These are phyloP conservation scores for Barbatosphaeria neglecta DNA, from an alignment of 495 filamentous ascomycete species.

Conservation along the genomic window DNA sequence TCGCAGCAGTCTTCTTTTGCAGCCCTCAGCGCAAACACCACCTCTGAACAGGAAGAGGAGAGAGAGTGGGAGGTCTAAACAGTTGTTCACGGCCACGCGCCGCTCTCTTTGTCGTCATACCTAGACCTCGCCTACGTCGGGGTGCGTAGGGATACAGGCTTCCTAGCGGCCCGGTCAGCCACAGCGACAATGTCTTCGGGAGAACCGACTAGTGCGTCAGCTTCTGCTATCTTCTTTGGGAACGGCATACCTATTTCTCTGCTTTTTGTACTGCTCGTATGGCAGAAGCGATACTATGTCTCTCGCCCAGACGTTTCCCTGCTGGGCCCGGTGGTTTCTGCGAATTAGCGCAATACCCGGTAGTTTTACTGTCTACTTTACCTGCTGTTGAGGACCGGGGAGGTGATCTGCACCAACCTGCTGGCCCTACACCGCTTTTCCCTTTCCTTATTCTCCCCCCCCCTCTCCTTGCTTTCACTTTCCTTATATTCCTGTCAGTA, in stretches of 20 bases:
- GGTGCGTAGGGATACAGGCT: background rate
- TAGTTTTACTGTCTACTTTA: background rate
- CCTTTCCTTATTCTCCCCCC: background rate
- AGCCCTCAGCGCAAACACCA: constrained; percentile 29
- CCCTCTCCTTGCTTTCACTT: background rate
- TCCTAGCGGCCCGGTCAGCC: no score
- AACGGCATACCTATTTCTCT: no score
- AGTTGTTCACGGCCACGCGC: background rate
- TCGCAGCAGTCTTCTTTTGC: constrained; percentile 35
- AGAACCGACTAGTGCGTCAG: no score
- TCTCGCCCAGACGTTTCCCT: background rate
- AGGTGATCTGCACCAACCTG: background rate
- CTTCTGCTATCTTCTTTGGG: no score
- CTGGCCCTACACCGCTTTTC: background rate
- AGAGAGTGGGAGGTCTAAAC: constrained; percentile 38
- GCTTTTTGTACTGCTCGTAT: background rate
- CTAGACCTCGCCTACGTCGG: no score
- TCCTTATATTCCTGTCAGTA: background rate
- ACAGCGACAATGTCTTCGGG: no score
- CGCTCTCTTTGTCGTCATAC: no score
- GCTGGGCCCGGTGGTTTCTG: background rate
- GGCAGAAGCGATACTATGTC: background rate
- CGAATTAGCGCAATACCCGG: background rate
- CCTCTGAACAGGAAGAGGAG: constrained; percentile 29
- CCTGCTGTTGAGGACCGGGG: background rate